Conservation (phyloP, 257 asterid genomes). For the Nicotiana attenuata region DNA sequence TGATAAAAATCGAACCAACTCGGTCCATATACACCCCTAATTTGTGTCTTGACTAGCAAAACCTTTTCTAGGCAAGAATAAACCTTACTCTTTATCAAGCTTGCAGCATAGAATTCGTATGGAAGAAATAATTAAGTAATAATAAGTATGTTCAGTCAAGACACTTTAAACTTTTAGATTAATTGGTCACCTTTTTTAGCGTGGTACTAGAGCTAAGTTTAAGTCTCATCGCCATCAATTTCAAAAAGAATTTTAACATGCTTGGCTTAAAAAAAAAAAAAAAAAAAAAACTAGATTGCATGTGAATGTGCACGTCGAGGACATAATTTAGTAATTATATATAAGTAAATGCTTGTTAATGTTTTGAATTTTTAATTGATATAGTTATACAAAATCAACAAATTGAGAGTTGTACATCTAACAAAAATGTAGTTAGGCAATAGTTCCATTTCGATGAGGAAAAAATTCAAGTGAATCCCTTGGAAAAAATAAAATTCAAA, state of each 20-base stretch:
- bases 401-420: neutral
- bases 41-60: too few species aligned
- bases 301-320: neutral
- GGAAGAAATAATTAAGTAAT: too few species aligned
- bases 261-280: neutral
- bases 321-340: neutral
- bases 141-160: too few species aligned
- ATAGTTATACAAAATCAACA: neutral
- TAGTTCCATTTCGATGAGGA: neutral
- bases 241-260: neutral
- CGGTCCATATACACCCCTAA: too few species aligned
- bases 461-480: too few species aligned
- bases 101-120: too few species aligned
- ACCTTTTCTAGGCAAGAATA: too few species aligned
- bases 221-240: neutral
- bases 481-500: neutral
- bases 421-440: neutral
- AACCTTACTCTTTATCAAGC: too few species aligned
- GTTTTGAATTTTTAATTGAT: neutral
- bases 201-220: too few species aligned
- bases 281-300: neutral
- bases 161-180: too few species aligned
- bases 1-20: too few species aligned
- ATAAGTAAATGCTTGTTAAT: rapidly evolving
- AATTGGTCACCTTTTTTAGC: too few species aligned